Conservation (phyloP, 2,329 filamentous ascomycete species). For the Fusarium verrucosum region DNA sequence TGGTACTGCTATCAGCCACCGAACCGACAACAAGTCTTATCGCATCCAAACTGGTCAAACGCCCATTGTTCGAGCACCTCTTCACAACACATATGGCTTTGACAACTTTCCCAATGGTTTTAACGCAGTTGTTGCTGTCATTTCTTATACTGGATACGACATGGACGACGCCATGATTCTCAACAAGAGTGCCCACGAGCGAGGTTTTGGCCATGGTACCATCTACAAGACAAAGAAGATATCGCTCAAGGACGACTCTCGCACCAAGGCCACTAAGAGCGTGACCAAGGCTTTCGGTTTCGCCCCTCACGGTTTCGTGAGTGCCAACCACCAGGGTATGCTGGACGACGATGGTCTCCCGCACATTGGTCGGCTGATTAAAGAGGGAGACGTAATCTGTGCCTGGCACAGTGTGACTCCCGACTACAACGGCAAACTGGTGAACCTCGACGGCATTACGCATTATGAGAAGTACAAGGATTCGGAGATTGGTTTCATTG, state of each 20-base stretch:
- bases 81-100: conserved; percentile 95
- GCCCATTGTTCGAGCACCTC: conserved; percentile 87
- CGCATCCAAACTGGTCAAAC: conserved; percentile 95
- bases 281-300: conserved; percentile 91
- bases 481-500: conserved; percentile 84
- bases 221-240: conserved; percentile 98
- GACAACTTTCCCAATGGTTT: conserved; percentile 98
- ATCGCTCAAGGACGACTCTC: conserved; percentile 81
- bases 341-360: conserved; percentile 91
- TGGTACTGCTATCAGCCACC: conserved; percentile 81
- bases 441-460: conserved; percentile 87
- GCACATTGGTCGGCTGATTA: conserved; percentile 78
- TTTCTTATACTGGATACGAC: conserved; percentile 98
- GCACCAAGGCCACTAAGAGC: conserved; percentile 71
- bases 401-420: conserved; percentile 89
- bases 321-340: conserved; percentile 73
- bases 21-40: conserved; percentile 98
- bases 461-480: conserved; percentile 97
- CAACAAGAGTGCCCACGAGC: conserved; percentile 96
- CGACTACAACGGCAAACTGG: conserved; percentile 78
- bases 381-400: conserved; percentile 84
- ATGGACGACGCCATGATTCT: conserved; percentile 99
- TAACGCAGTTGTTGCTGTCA: conserved; percentile 95
- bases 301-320: conserved; percentile 78
- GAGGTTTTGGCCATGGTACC: conserved; percentile 93